Conservation (phyloP, 2,329 filamentous ascomycete genomes). For the Phyllosticta ampelicida region DNA sequence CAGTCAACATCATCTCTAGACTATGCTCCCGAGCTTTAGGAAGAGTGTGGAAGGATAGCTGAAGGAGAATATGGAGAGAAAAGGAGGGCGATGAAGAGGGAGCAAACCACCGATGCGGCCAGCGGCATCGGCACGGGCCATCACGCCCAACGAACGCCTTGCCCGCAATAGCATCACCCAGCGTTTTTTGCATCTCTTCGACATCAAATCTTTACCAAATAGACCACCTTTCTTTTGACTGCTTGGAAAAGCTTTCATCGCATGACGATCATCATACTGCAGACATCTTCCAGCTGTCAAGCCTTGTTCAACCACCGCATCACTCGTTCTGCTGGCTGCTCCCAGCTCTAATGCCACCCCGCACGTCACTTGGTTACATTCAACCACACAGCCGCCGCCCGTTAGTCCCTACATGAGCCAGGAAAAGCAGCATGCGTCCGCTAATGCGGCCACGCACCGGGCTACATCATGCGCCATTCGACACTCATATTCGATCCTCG, state of each 20-base stretch:
- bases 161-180: background rate
- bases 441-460: background rate
- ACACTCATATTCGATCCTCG: background rate
- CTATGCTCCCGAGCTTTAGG: background rate
- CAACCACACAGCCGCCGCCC: background rate
- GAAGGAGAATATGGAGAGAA: background rate
- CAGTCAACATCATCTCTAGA: too few relatives aligned
- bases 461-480: background rate
- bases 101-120: background rate
- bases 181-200: background rate
- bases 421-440: background rate
- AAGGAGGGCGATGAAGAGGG: background rate
- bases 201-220: background rate
- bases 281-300: too few relatives aligned
- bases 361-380: background rate
- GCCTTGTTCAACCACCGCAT: background rate
- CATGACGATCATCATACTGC: background rate
- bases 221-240: background rate
- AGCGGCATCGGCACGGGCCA: background rate
- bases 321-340: background rate
- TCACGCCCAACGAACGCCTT: background rate
- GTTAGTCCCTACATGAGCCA: background rate
- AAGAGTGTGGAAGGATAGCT: too few relatives aligned
- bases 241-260: background rate
- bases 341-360: background rate